Evolutionary conservation across 2,329 filamentous ascomycete species (phyloP).

Genomic region (Drechslerella dactyloides): DNA sequence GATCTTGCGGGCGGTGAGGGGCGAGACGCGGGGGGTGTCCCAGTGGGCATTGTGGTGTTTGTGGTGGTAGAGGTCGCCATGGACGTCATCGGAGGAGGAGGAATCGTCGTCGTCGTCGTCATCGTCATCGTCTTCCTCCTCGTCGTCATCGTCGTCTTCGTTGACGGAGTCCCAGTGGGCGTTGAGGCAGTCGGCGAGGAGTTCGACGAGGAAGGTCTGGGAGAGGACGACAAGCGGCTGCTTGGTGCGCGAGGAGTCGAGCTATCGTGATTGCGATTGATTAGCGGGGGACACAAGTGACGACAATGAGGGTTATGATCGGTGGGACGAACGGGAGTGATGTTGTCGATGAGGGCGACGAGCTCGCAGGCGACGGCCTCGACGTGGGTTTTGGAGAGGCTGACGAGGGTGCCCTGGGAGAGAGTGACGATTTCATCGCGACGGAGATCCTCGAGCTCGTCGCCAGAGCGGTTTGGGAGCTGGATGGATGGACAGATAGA

Average conservation of each 20-base stretch:
- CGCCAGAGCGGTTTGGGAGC: slow-evolving; percentile 55
- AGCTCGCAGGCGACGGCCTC: slow-evolving; percentile 54
- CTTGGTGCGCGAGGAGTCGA: slow-evolving; percentile 31
- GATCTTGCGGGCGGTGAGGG: slow-evolving; percentile 47
- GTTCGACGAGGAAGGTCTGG: slow-evolving; percentile 69
- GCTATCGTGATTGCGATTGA: slow-evolving; percentile 9
- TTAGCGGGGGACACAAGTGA: slow-evolving; percentile 2
- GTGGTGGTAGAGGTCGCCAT: slow-evolving; percentile 64
- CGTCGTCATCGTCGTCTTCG: slow-evolving; percentile 61
- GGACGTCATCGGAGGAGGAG: slow-evolving; percentile 56
- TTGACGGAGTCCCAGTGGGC: slow-evolving; percentile 69
- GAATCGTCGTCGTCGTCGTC: slow-evolving; percentile 60
- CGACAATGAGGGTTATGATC: neutral
- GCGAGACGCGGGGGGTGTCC: slow-evolving; percentile 41
- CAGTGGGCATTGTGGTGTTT: neutral
- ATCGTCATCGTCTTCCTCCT: neutral
- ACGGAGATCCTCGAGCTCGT: slow-evolving; percentile 55
- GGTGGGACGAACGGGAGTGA: slow-evolving; percentile 53
- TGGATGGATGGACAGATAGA: slow-evolving; percentile 17
- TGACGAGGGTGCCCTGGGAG: slow-evolving; percentile 53
- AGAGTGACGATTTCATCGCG: slow-evolving; percentile 55
- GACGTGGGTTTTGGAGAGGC: slow-evolving; percentile 54
- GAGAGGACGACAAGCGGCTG: slow-evolving; percentile 64
- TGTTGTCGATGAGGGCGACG: slow-evolving; percentile 53
- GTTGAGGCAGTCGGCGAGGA: slow-evolving; percentile 70